Base-by-base conservation (phyloP, 306 rosid genomes). In the Fragaria iinumae region DNA sequence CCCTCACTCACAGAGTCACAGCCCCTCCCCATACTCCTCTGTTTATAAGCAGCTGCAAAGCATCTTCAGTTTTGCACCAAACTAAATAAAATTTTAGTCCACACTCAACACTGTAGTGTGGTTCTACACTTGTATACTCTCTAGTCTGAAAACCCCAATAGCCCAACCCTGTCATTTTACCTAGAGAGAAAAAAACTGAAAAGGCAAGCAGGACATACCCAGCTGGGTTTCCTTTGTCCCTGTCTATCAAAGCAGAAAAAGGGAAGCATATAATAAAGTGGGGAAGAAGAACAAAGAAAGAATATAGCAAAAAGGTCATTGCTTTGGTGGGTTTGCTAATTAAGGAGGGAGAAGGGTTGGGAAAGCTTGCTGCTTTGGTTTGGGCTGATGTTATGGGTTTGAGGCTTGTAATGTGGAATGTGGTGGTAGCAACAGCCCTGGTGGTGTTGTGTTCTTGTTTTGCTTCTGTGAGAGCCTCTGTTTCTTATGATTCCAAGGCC, bases 401-500 rank as follows among this genome's bases (percentile, higher is more conserved):
- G 83, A 88, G 87, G 83, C 84, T 86, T 83, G 85, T 47, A 89
- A 91, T 92, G 97, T 71, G 91, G 87, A 88, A 90, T 90, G 91
- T 80, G 80, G 38, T 76, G 5, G 59, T 65, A 27, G 29, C 12
- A 9, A 18, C 18, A 9, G 38, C 63, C 63, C 21, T 74, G 34
- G 62, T 87, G 41, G 20, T 86, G 68, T 57, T 88, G 48, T 81
- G 75, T 80, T 83, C 88, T 52, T 48, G 80, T 72, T 75, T 85
- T 75, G 69, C 57, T 83, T 68, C 90, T 76, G 88, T 73, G 66
- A 32, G 63, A 72, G 96, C 99, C 52, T 89, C 97, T 74, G 99
- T 95, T 23, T 87, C 97, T 4, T 95, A 95, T 83, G 99, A 95
- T 79, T 80, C 78, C 27, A 92, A 78, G 67, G 96, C 99, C 76